Base-by-base conservation (phyloP, 176 grass and related monocot species). In the Bonia amplexicaulis region DNA sequence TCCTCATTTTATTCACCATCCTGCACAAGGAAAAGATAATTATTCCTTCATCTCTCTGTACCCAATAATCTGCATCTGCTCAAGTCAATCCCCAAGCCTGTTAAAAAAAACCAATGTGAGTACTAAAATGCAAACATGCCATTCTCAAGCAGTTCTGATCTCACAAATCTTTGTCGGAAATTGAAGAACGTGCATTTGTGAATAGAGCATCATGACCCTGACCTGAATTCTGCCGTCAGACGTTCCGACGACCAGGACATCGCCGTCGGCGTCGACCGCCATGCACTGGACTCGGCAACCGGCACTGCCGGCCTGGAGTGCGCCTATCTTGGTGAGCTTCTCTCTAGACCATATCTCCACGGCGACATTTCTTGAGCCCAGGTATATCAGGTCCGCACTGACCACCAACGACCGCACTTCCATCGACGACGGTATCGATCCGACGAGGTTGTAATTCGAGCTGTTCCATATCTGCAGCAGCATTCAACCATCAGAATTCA, bases 291-390 rank as follows among this genome's bases (percentile, higher is more conserved):
- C 76, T 35, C 80, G 81, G 49, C 74, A 89, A 65, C 89, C 49
- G 69, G 76, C 29, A 1, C 86, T 82, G 8, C 89, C 92, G 1
- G 76, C 90, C 84, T 91, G 89, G 58, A 94, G 87, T n/a, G 89
- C 10, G 45, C 89, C 92, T n/a, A 91, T 68, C 81, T 69, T 89
- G 71, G 81, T 74, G 31, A 89, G 89, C 84, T 89, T 94, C 44
- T 94, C 87, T 76, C 85, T 87, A n/a, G 89, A 94, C 92, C 92
- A 94, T 76, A 91, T 94, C 92, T 94, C 92, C 48, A 94, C 76
- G 14, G 33, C 54, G 67, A 87, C 92, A 42, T 17, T 74, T 69
- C 88, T 87, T n/a, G 85, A 85, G 1, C 87, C 92, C 5, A 94
- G 26, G 61, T 91, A 91, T 10, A 94, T 35, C 60, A 91, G 87